Evolutionary conservation across 768 basidiomycete species (phyloP).

Genomic region (Piloderma croceum): DNA sequence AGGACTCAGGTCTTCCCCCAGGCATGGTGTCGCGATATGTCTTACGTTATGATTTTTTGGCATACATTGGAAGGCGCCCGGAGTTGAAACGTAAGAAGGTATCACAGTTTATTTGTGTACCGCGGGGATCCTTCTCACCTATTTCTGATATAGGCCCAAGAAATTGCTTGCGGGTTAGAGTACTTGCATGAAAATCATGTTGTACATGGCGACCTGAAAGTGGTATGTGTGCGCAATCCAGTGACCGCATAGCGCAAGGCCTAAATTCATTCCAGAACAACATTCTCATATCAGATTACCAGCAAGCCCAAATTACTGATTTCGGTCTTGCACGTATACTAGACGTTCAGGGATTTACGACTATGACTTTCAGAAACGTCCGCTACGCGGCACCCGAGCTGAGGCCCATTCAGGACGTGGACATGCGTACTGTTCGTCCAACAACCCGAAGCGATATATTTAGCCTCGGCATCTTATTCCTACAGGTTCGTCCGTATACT

Average conservation of each 20-base stretch:
- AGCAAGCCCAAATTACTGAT: slow-evolving; percentile 15
- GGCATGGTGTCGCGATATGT: too few species aligned
- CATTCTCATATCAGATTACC: slow-evolving; percentile 15
- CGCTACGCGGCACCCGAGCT: background rate
- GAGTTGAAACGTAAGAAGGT: too few species aligned
- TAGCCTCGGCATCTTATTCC: background rate
- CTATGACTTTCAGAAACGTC: background rate
- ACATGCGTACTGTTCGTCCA: background rate
- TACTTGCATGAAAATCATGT: slow-evolving; percentile 8
- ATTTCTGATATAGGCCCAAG: background rate
- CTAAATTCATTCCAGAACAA: slow-evolving; percentile 11
- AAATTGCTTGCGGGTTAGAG: slow-evolving; percentile 8
- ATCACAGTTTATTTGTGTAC: too few species aligned
- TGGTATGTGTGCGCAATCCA: slow-evolving; percentile 2
- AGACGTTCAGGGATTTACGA: slow-evolving; percentile 7
- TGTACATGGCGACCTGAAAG: slow-evolving; percentile 9
- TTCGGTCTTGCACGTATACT: slow-evolving; percentile 17
- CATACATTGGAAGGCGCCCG: too few species aligned
- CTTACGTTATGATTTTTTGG: too few species aligned
- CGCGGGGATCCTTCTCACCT: too few species aligned
- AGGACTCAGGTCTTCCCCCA: too few species aligned
- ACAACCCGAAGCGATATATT: background rate
- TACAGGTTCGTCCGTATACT: background rate
- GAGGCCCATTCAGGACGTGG: background rate
- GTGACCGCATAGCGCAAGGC: background rate